phyloP scores from a whole-genome alignment of 352 stramenopile species.

The Phytophthora pistaciae region DNA sequence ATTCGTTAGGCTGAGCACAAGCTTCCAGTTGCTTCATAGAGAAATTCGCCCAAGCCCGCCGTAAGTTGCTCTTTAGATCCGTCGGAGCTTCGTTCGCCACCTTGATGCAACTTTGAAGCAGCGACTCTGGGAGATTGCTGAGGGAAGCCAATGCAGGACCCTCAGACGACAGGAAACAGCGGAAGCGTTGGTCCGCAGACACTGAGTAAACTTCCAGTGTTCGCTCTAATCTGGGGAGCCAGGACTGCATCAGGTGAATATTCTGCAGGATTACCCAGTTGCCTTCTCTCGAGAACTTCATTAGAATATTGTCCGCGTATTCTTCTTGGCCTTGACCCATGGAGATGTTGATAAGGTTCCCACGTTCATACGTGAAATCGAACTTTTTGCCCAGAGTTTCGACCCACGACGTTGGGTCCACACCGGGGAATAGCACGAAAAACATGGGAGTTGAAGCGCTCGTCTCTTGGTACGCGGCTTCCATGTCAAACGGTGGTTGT shows the following conservation, averaged over 20 bases:
- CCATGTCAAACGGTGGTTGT: constrained; percentile 91
- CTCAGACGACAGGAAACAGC: constrained; percentile 95
- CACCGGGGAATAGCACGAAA: constrained; percentile 94
- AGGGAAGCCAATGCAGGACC: constrained; percentile 82
- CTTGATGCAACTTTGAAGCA: constrained; percentile 90
- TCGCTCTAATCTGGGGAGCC: constrained; percentile 87
- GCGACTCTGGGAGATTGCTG: constrained; percentile 90
- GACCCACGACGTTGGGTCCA: constrained; percentile 88
- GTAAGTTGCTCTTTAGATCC: constrained; percentile 85
- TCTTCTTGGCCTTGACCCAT: constrained; percentile 93
- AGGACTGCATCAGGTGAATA: constrained; percentile 93
- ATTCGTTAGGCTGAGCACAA: constrained; percentile 81
- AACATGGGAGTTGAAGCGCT: constrained; percentile 93
- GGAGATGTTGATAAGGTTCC: constrained; percentile 84
- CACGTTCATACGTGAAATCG: constrained; percentile 81
- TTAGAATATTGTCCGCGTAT: constrained; percentile 73
- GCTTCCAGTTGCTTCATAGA: constrained; percentile 81
- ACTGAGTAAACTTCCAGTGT: constrained; percentile 81
- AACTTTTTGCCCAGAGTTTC: constrained; percentile 87
- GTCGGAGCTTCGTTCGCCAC: constrained; percentile 86
- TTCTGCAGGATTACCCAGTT: constrained; percentile 94
- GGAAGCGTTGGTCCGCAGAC: constrained; percentile 92
- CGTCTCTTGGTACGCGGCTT: constrained; percentile 88
- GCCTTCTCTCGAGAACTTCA: constrained; percentile 76
- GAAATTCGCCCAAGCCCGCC: constrained; percentile 82